Base-by-base conservation (phyloP, 306 rosid genomes). In the Vigna reflexopilosa region DNA sequence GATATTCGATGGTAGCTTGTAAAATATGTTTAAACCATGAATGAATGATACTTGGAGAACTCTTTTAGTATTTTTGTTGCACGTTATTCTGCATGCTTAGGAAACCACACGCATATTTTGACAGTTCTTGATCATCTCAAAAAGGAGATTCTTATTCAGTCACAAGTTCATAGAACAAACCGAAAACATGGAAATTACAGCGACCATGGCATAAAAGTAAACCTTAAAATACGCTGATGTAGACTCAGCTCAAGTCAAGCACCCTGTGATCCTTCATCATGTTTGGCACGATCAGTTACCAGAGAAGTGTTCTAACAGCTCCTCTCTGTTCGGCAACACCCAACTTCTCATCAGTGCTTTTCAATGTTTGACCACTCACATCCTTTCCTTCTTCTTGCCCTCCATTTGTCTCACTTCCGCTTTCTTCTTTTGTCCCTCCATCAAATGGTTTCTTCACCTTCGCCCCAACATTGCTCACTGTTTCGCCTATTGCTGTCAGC, bases 401-500 rank as follows among this genome's bases (percentile, higher is more conserved):
- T 81, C 63, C 47, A 62, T 24, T 61, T 38, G 2, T 38, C 45
- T 40, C 45, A 40, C 9, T 40, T 11, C 45, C 45, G 12, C 45
- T 40, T 17, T 48, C 32, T 20, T 9, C 57, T 0, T 1, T 12
- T 17, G 55, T 9, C 51, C 42, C 4, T 51, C 63, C 20, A 19
- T 17, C 67, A 9, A 77, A 57, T 30, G 86, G 80, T 19, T 72
- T 77, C 83, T 77, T 77, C 49, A 77, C 50, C 30, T 64, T 77
- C n/a, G 58, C 67, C 16, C 77, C 83, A 34, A 72, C 59, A 45
- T 24, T 65, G 9, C 62, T 58, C 13, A 72, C 73, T 1, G 77
- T 77, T 69, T 70, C 72, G 1, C 83, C 69, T 24, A 75, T 58
- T n/a, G 63, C 34, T 6, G 71, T 11, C 9, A 83, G 48, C 30